Conservation (phyloP, 768 basidiomycete species). For the Mycena metata region DNA sequence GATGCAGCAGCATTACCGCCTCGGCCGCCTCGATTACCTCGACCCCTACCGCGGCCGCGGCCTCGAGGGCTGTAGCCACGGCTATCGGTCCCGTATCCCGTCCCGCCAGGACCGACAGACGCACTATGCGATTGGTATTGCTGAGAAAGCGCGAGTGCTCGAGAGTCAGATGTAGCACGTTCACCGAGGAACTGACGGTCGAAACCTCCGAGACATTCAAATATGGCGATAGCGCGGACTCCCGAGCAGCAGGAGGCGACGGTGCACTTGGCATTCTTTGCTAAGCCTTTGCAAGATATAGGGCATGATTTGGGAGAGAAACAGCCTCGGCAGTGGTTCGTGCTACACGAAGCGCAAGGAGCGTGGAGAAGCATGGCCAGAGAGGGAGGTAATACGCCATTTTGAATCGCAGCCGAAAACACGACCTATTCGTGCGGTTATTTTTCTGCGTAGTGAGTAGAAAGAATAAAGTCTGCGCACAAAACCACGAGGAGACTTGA, state of each 20-base stretch:
- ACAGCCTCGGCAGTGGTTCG: constrained; percentile 65
- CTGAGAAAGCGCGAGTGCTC: constrained; percentile 51
- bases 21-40: constrained; percentile 1
- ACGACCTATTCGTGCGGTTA: constrained; percentile 41
- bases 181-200: constrained; percentile 62
- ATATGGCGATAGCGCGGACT: constrained; percentile 64
- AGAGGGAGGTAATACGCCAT: constrained; percentile 43
- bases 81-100: constrained; percentile 58
- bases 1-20: constrained; percentile 3
- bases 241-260: constrained; percentile 60
- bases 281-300: constrained; percentile 56
- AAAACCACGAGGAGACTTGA: constrained; percentile 57
- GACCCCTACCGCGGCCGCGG: constrained; percentile 9
- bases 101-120: constrained; percentile 66
- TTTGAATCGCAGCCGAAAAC: constrained; percentile 41
- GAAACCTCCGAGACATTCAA: constrained; percentile 63
- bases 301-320: constrained; percentile 55
- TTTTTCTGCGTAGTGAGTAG: constrained; percentile 7
- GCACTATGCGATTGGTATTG: constrained; percentile 35
- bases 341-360: constrained; percentile 57
- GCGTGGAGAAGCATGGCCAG: constrained; percentile 57
- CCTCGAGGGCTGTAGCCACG: constrained; percentile 1
- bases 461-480: constrained; percentile 48
- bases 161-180: constrained; percentile 53
- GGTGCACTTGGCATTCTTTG: constrained; percentile 49